A percentile compares a stretch with the other conserved stretches of the same genome.
Evolutionary conservation across 139 green algal genomes (phyloP).

Genomic region (Chlamydomonas incerta): DNA sequence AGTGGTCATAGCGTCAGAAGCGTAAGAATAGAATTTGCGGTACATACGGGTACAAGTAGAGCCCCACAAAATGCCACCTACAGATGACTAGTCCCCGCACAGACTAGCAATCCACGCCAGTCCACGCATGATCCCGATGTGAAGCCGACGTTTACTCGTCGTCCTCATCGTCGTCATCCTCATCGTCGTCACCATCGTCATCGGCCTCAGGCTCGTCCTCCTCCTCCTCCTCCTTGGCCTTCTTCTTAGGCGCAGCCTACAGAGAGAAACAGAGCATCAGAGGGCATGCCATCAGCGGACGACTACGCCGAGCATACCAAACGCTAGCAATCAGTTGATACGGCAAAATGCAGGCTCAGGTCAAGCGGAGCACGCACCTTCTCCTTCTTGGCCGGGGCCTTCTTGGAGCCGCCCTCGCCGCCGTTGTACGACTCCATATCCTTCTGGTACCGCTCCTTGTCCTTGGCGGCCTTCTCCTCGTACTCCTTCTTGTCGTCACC

Average conservation of each 20-base stretch:
- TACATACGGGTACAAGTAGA: neutral
- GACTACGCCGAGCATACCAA: no score
- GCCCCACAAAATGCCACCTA: neutral
- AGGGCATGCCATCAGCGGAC: no score
- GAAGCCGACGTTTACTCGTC: neutral
- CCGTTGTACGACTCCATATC: constrained; percentile 78
- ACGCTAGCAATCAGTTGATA: no score
- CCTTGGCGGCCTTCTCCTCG: constrained; percentile 42
- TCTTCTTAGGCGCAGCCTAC: neutral
- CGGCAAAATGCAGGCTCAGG: no score
- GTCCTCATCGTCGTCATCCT: constrained; percentile 2
- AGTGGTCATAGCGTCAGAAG: neutral
- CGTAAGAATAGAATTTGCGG: neutral
- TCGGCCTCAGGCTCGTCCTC: neutral
- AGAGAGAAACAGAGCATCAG: no score
- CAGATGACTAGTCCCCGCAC: no score
- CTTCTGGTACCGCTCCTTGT: constrained; percentile 73
- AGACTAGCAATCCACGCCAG: no score
- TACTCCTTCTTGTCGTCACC: constrained; percentile 74
- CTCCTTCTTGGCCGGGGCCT: neutral
- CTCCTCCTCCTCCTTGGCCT: neutral
- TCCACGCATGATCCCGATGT: no score
- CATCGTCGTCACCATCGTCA: neutral
- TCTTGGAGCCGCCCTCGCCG: neutral
- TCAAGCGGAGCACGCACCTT: neutral